phyloP scores from a whole-genome alignment of 306 rosid species.

The Lablab purpureus region DNA sequence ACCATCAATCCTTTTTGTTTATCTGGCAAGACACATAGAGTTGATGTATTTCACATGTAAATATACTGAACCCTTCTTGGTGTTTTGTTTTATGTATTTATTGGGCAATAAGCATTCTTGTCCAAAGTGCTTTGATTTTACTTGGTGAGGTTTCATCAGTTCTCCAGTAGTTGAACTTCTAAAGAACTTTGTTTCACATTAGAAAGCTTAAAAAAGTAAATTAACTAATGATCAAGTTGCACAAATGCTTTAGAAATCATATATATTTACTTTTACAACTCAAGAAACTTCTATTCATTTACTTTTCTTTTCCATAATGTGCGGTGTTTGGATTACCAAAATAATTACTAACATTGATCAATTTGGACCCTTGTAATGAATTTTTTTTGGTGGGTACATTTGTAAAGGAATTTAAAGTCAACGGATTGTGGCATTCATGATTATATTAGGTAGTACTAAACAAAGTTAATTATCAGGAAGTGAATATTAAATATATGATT shows the following conservation, averaged over 20 bases:
- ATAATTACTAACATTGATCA: slow-evolving; percentile 28
- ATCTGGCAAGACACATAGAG: slow-evolving; percentile 10
- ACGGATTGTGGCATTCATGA: slow-evolving; percentile 7
- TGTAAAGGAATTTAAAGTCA: slow-evolving; percentile 3
- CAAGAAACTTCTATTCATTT: background rate
- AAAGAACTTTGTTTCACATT: slow-evolving; percentile 11
- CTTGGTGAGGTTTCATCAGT: slow-evolving; percentile 18
- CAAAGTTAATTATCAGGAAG: background rate
- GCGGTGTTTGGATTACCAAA: slow-evolving; percentile 37
- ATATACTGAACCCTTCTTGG: background rate
- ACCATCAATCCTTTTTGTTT: slow-evolving; percentile 34
- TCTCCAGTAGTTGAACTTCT: slow-evolving; percentile 22
- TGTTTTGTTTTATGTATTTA: background rate
- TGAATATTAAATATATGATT: background rate
- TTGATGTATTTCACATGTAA: slow-evolving; percentile 20
- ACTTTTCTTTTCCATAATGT: slow-evolving; percentile 30
- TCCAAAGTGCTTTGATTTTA: background rate
- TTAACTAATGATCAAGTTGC: slow-evolving; percentile 30
- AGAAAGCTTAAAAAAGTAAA: slow-evolving; percentile 29
- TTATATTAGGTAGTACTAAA: background rate
- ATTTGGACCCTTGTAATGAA: slow-evolving; percentile 4
- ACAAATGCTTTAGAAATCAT: slow-evolving; percentile 20
- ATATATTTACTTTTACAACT: slow-evolving; percentile 10
- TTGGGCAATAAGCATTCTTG: background rate
- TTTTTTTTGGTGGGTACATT: background rate